Evolutionary conservation across 2,329 filamentous ascomycete genomes (phyloP), one percentile per base, ranked within the genome.

Genomic region (Epicoccum nigrum): DNA sequence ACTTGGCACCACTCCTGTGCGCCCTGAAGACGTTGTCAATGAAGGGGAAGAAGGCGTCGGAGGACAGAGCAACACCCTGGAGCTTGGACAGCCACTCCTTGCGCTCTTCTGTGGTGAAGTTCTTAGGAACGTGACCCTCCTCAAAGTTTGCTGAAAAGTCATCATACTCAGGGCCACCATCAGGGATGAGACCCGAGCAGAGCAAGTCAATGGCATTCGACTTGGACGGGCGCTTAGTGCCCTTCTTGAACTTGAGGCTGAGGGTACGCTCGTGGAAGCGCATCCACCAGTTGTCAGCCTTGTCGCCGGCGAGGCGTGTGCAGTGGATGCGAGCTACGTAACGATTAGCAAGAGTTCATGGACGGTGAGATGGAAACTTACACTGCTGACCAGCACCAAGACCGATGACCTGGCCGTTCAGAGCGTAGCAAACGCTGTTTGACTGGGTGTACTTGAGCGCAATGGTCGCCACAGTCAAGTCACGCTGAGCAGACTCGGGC

Each of bases 271-370:
- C 87, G 80, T 97, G 90, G 86, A 97, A 97, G 68, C 94, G 89
- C 82, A 99, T 89, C 94, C 93, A 99, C 93, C 93, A 97, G 82
- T 96, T 97, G 77, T 99, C 94, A 40, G 92, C 91, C 83, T 99
- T 99, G 81, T 97, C 93, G 54, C 94, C 94, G 9, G 94, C 94
- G 43, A 99, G 85, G 61, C 94, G 88, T 33, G 94, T 99, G 85
- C 94, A 99, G 83, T 99, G 94, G 65, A 99, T 99, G 64, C 94
- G 89, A 56, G 90, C 70, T 73, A 20, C 19, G 20, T 6, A 11
- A 17, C 2, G 19, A 16, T 30, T 20, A 28, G 53, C 59, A 40
- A 63, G 44, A 33, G 4, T 12, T 16, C 9, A 34, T 0, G 19
- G 19, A 16, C 9, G 20, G 38, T 2, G 19, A 12, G 4, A 2